Conservation (phyloP, 78 protist species). For the Goniomonas avonlea region DNA sequence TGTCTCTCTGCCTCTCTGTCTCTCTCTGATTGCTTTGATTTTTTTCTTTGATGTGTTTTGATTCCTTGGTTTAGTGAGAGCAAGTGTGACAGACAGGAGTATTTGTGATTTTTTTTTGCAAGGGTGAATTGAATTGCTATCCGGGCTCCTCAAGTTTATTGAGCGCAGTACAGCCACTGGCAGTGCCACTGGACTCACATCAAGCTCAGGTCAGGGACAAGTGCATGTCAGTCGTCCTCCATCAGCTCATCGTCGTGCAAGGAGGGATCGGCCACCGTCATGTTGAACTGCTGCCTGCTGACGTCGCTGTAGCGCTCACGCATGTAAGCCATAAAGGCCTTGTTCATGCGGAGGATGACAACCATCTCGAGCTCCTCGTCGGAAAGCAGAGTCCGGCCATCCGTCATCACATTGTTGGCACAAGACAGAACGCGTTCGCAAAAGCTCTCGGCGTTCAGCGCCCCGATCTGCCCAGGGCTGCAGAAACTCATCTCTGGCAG, state of each 20-base stretch:
- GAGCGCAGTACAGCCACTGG: no score
- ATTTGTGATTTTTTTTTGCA: no score
- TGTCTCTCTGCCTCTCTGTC: no score
- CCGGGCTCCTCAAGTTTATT: no score
- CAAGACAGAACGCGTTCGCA: neutral
- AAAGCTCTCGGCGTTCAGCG: neutral
- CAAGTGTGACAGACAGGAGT: no score
- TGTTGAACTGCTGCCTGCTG: neutral
- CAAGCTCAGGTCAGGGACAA: no score
- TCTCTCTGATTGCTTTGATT: no score
- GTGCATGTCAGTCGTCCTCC: no score
- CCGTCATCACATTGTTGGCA: neutral
- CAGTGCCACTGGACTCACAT: no score
- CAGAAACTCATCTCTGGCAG: neutral
- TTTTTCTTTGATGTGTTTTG: no score
- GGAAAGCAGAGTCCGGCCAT: neutral
- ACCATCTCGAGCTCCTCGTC: neutral
- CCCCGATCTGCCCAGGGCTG: neutral
- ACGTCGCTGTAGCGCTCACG: neutral
- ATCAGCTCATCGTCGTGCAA: neutral
- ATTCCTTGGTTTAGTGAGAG: no score
- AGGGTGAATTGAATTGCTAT: no score
- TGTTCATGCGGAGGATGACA: neutral
- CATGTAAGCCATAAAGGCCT: neutral
- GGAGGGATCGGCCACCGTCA: neutral